These are phyloP conservation scores for Auxenochlorella pyrenoidosa DNA, from an alignment of 139 green algal species.

Conservation along the genomic window DNA sequence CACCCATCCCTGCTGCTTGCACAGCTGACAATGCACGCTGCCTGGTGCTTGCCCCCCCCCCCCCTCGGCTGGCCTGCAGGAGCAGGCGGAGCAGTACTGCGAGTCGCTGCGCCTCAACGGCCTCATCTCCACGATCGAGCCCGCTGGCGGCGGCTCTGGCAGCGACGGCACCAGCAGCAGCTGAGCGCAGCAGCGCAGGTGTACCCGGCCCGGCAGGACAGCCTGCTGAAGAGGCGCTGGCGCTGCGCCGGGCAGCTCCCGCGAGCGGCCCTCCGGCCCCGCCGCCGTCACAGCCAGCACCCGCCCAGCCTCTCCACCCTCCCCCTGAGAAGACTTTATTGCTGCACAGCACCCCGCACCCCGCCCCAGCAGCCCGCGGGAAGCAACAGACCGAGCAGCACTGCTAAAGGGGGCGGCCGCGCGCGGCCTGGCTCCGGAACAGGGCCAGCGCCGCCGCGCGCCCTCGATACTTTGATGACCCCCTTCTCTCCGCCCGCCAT, in stretches of 20 bases:
- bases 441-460: no score
- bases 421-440: neutral
- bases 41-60: no score
- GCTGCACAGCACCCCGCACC: neutral
- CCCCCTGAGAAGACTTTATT: neutral
- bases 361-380: neutral
- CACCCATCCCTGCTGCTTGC: neutral
- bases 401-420: neutral
- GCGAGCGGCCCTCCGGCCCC: no score
- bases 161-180: slow-evolving; percentile 15
- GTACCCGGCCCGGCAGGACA: no score
- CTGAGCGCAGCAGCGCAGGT: neutral
- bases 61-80: slow-evolving; percentile 20
- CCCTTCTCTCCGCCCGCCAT: no score
- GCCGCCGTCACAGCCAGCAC: no score
- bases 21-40: neutral
- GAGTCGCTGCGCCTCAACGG: slow-evolving; percentile 86
- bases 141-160: slow-evolving; percentile 22
- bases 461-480: no score
- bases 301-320: neutral
- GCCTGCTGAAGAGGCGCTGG: neutral
- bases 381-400: neutral
- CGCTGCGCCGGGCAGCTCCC: no score
- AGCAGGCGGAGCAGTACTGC: slow-evolving; percentile 89
- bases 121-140: slow-evolving; percentile 89